Evolutionary conservation across 2,329 filamentous ascomycete species (phyloP), one percentile per base, ranked within the genome.

Genomic region (Emmonsia crescens): DNA sequence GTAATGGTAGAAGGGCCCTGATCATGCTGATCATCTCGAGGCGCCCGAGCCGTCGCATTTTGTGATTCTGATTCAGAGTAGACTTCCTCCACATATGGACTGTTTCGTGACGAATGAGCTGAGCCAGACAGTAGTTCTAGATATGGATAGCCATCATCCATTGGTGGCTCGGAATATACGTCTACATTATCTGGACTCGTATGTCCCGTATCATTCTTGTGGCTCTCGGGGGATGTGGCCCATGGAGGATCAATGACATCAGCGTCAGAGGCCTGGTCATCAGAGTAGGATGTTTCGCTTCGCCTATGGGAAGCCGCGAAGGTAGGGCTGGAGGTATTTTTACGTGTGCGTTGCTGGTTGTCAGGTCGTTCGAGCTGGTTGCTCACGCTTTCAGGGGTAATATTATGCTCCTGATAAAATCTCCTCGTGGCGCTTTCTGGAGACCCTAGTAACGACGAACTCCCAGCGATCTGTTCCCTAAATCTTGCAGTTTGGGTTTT

Each of bases 401-500:
- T 33, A 33, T 52, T 46, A 31, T 59, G 42, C 4, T 59, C 60
- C 49, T 61, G 51, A 19, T 64, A 63, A 36, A 64, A 66, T 54
- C 62, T 62, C 49, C 55, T 58, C 4, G 64, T 64, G 31, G 63
- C 61, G 59, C 64, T 66, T 46, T 63, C 61, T 4, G 65, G 65
- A n/a, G 64, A 62, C 16, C 60, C 64, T 31, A 66, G 56, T 33
- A 65, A 29, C 21, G 65, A 64, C 24, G 65, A 64, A 56, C 63
- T 57, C n/a, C 64, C 63, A 21, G 59, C 60, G 54, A 63, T 63
- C 24, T 61, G 54, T 44, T 66, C 65, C 57, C 64, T 55, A 48
- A 65, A 64, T 44, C 60, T 65, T 49, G 61, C 60, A 57, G 64
- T 60, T 51, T 66, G 63, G 14, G 64, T 63, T 48, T 64, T 65